These are phyloP conservation scores for Glycyrrhiza uralensis DNA, from an alignment of 306 rosid species.

Conservation along the genomic window DNA sequence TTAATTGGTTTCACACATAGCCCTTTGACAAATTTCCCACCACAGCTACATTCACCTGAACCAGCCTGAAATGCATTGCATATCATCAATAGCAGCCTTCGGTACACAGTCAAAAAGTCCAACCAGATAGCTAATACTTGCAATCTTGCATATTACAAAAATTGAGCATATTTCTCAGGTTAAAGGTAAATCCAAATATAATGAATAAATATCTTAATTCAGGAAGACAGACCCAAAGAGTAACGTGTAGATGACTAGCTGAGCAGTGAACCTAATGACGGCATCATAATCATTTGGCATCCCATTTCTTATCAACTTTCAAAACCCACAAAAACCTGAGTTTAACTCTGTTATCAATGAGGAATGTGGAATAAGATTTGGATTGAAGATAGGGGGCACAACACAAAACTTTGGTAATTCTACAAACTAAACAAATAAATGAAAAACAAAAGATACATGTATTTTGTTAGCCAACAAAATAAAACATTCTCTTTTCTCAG, in stretches of 20 bases:
- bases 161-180: not conserved
- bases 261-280: not conserved
- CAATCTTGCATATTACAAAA: not conserved
- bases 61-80: conserved; percentile 66
- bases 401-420: conserved; percentile 12
- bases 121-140: conserved; percentile 14
- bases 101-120: not conserved
- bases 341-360: conserved; percentile 1
- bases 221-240: not conserved
- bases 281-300: not conserved
- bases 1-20: conserved; percentile 71
- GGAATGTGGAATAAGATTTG: not conserved
- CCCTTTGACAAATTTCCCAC: conserved; percentile 68
- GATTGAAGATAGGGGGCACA: not conserved
- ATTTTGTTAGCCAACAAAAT: conserved; percentile 12
- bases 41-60: conserved; percentile 85
- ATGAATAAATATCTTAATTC: not conserved
- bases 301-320: not conserved
- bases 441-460: not conserved
- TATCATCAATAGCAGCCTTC: conserved; percentile 13
- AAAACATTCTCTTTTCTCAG: not conserved
- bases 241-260: not conserved
- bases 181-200: not conserved
- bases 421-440: not conserved
- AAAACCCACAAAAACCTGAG: not conserved